These are phyloP conservation scores for Fusarium penzigii DNA, from an alignment of 2,329 filamentous ascomycete species.

Conservation along the genomic window DNA sequence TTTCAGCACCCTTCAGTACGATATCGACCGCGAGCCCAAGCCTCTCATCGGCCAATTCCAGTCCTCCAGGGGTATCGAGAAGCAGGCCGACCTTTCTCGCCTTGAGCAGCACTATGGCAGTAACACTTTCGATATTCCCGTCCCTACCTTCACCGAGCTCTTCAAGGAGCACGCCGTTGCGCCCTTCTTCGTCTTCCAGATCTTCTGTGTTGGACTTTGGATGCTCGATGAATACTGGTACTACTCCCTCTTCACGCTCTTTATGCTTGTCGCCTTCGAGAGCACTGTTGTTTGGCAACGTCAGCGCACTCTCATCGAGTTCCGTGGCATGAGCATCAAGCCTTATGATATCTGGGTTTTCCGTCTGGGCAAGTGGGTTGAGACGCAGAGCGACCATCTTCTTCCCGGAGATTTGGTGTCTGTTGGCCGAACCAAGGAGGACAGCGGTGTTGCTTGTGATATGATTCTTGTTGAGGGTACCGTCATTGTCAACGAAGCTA, in stretches of 20 bases:
- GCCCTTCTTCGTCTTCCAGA: constrained; percentile 98
- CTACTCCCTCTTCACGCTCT: constrained; percentile 97
- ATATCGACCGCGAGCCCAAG: constrained; percentile 83
- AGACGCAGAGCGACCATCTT: constrained; percentile 87
- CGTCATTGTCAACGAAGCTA: constrained; percentile 98
- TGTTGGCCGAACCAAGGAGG: constrained; percentile 91
- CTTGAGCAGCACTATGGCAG: constrained; percentile 91
- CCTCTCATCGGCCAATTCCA: constrained; percentile 79
- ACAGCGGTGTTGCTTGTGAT: constrained; percentile 94
- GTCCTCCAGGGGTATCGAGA: constrained; percentile 71
- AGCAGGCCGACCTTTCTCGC: constrained; percentile 72
- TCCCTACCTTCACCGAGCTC: constrained; percentile 91
- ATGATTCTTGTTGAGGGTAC: constrained; percentile 94
- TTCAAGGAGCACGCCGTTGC: constrained; percentile 99
- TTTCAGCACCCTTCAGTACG: constrained; percentile 83
- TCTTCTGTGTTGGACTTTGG: constrained; percentile 98
- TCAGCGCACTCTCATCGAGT: constrained; percentile 92
- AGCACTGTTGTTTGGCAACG: constrained; percentile 99
- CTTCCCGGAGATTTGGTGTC: constrained; percentile 93
- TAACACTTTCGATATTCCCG: constrained; percentile 97
- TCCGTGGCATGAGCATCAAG: constrained; percentile 99
- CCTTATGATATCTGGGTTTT: constrained; percentile 94
- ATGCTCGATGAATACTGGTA: constrained; percentile 99
- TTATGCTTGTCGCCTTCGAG: constrained; percentile 97
- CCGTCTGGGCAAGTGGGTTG: constrained; percentile 82